Evolutionary conservation across 140 eudicot genomes (phyloP).

Genomic region (Bidens hawaiensis): DNA sequence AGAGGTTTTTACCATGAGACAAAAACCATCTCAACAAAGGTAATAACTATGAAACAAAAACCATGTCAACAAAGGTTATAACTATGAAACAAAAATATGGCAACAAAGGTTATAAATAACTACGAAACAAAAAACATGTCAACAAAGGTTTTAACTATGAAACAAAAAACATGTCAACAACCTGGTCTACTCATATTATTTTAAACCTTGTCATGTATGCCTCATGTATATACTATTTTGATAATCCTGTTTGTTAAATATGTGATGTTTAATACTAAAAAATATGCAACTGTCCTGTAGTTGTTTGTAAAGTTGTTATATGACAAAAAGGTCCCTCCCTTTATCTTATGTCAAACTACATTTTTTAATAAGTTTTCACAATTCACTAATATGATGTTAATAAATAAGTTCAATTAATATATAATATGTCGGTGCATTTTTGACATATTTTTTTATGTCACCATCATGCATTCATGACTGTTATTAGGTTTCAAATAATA

Average conservation of each 20-base stretch:
- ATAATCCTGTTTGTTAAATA: background rate
- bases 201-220: background rate
- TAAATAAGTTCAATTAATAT: background rate
- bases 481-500: background rate
- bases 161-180: conserved; percentile 1
- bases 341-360: background rate
- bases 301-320: background rate
- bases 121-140: conserved; percentile 7
- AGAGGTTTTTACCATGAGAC: no score
- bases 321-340: background rate
- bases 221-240: background rate
- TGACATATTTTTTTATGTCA: background rate
- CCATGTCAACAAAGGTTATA: background rate
- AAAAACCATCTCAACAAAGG: no score
- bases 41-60: conserved; percentile 11
- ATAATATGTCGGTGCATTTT: background rate
- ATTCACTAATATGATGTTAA: no score
- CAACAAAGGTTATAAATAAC: background rate
- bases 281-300: background rate
- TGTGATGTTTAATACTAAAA: background rate
- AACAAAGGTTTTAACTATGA: no score
- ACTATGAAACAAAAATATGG: background rate
- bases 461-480: background rate
- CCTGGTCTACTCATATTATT: background rate
- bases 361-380: background rate